These are phyloP conservation scores for Monosporascus ibericus DNA, from an alignment of 2,329 filamentous ascomycete species.

Conservation along the genomic window DNA sequence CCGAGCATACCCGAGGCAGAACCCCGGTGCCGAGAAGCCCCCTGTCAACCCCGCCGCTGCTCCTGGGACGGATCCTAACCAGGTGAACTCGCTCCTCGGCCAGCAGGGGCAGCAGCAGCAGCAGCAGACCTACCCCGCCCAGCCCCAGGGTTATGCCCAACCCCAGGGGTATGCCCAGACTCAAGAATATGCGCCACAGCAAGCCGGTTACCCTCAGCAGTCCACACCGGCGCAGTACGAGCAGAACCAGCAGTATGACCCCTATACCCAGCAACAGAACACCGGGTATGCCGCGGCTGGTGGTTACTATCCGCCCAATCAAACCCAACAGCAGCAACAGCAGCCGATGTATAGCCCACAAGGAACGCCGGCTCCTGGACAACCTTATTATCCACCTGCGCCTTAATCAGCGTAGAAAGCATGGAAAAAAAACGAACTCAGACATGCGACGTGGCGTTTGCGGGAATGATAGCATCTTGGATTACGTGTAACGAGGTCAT, in stretches of 20 bases:
- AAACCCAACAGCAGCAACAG: background rate
- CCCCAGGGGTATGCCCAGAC: background rate
- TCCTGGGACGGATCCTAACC: background rate
- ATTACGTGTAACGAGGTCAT: background rate
- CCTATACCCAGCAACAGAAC: background rate
- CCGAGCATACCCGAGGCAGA: slow-evolving; percentile 14
- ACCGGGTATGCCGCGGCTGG: background rate
- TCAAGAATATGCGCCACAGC: background rate
- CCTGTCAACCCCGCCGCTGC: slow-evolving; percentile 1
- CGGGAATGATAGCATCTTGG: background rate
- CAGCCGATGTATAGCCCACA: background rate
- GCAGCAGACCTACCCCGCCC: background rate
- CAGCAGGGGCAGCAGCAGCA: background rate
- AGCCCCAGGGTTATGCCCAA: too few species aligned
- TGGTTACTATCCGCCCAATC: background rate
- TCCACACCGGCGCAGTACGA: background rate
- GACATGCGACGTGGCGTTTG: background rate
- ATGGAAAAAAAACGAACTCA: background rate
- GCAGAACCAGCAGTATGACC: background rate
- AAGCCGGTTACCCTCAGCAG: background rate
- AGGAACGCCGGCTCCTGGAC: background rate
- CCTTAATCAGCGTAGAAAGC: background rate
- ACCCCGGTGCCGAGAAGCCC: slow-evolving; percentile 19
- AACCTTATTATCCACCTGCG: background rate
- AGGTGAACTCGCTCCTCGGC: background rate